Base-by-base conservation (phyloP, 1,284 basidiomycete genomes). In the Ustilago curta region DNA sequence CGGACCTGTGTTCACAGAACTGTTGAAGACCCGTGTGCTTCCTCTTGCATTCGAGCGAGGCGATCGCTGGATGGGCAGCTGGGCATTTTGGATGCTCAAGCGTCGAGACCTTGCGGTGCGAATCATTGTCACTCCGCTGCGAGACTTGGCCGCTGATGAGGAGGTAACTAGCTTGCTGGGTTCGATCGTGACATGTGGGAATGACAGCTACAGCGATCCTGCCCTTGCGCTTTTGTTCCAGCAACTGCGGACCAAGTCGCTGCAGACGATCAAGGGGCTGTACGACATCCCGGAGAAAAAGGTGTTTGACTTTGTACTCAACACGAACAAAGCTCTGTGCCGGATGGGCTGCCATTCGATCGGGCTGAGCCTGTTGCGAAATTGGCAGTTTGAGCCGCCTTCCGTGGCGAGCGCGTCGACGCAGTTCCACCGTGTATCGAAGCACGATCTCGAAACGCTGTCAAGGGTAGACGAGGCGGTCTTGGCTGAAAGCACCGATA, bases 321-420 rank as follows among this genome's bases (percentile, higher is more conserved):
- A 97, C 86, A 94, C 93, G 76, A 92, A 93, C 0, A 89, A 93
- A 23, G 93, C 95, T 3, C 94, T 97, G 81, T 93, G 91, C 80
- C 88, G 93, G 58, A 95, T 97, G 94, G 95, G 96, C n/a, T 98
- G 95, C 77, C 94, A 97, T 84, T 88, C 89, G 5, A 87, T 98
- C 14, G 95, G 93, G 3, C 88, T 97, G 25, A 90, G 93, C 79
- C 89, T 97, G 14, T 90, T 96, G 42, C 89, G 90, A 25, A 91
- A 92, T 0, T 97, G 95, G 95, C 91, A 91, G 2, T 97, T 97
- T 83, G 92, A 93, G 58, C 88, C 91, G 50, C 92, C 93, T 1
- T 82, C 84, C 23, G 76, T 59, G 87, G 88, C 81, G 5, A 73
- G 70, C 55, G 56, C 66, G 6, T 57, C 69, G 23, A 70, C 70